A percentile compares a stretch with the other conserved stretches of the same genome.
Evolutionary conservation across 768 basidiomycete genomes (phyloP).

Genomic region (Tricholoma flavovirens): DNA sequence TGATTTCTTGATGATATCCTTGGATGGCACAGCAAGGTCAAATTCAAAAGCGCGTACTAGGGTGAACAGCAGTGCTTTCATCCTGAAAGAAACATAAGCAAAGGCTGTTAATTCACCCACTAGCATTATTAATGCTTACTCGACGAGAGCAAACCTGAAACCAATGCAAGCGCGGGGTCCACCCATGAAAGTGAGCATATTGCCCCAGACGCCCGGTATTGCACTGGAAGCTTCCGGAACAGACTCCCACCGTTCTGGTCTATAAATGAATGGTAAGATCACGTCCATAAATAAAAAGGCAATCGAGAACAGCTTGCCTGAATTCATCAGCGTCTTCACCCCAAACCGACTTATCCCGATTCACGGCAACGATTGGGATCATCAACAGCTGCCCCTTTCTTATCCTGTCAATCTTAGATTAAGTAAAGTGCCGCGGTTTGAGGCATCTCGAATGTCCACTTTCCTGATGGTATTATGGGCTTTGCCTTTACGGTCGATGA

Average conservation of each 20-base stretch:
- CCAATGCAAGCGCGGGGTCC: slow-evolving; percentile 66
- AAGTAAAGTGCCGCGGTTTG: no score
- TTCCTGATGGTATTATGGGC: slow-evolving; percentile 34
- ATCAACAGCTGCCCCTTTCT: slow-evolving; percentile 40
- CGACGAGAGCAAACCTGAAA: slow-evolving; percentile 54
- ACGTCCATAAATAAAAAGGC: slow-evolving; percentile 1
- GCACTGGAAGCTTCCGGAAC: slow-evolving; percentile 35
- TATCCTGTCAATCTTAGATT: slow-evolving; percentile 18
- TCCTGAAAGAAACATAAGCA: slow-evolving; percentile 12
- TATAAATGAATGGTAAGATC: slow-evolving; percentile 28
- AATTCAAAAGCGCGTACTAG: slow-evolving; percentile 50
- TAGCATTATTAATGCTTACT: slow-evolving; percentile 28
- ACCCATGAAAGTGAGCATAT: slow-evolving; percentile 56
- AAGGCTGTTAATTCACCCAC: not conserved
- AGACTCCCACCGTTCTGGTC: slow-evolving; percentile 62
- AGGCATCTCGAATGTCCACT: slow-evolving; percentile 4
- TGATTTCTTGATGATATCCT: slow-evolving; percentile 34
- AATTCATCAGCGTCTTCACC: slow-evolving; percentile 59
- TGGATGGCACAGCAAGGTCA: slow-evolving; percentile 44
- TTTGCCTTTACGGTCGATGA: slow-evolving; percentile 37
- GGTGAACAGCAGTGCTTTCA: slow-evolving; percentile 38
- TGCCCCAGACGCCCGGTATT: slow-evolving; percentile 58
- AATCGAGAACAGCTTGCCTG: slow-evolving; percentile 37
- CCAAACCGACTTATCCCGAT: slow-evolving; percentile 51
- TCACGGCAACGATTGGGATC: slow-evolving; percentile 48